Evolutionary conservation across 768 basidiomycete genomes (phyloP).

Genomic region (Leccinum broughii): DNA sequence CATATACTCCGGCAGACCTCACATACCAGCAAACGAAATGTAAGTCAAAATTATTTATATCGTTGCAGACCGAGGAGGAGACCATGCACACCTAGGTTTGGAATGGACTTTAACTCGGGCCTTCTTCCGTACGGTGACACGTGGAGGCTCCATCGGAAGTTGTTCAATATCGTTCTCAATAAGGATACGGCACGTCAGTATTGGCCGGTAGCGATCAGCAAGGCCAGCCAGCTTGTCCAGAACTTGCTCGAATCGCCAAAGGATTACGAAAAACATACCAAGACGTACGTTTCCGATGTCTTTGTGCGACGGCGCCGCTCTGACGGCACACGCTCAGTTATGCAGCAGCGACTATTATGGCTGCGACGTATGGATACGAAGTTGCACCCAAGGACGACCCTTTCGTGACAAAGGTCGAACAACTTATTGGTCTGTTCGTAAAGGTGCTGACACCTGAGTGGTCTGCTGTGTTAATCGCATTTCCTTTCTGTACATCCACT

Average conservation of each 20-base stretch:
- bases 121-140: slow-evolving; percentile 30
- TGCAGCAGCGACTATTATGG: slow-evolving; percentile 28
- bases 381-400: slow-evolving; percentile 25
- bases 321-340: slow-evolving; percentile 15
- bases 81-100: slow-evolving; percentile 19
- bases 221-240: slow-evolving; percentile 24
- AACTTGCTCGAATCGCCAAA: slow-evolving; percentile 22
- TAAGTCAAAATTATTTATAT: slow-evolving; percentile 5
- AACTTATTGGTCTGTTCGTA: slow-evolving; percentile 9
- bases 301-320: background rate
- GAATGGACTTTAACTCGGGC: slow-evolving; percentile 31
- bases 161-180: slow-evolving; percentile 23
- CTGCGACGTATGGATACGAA: slow-evolving; percentile 27
- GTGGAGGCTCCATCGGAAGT: slow-evolving; percentile 34
- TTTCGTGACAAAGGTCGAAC: slow-evolving; percentile 23
- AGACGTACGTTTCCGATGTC: slow-evolving; percentile 24
- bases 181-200: slow-evolving; percentile 16
- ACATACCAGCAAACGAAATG: slow-evolving; percentile 21
- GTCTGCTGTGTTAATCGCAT: slow-evolving; percentile 16
- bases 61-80: background rate
- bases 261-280: slow-evolving; percentile 19
- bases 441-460: slow-evolving; percentile 21
- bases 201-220: slow-evolving; percentile 13
- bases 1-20: slow-evolving; percentile 31
- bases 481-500: slow-evolving; percentile 28